Base-by-base conservation (phyloP, 2,329 filamentous ascomycete genomes). In the Aureobasidium sp. region DNA sequence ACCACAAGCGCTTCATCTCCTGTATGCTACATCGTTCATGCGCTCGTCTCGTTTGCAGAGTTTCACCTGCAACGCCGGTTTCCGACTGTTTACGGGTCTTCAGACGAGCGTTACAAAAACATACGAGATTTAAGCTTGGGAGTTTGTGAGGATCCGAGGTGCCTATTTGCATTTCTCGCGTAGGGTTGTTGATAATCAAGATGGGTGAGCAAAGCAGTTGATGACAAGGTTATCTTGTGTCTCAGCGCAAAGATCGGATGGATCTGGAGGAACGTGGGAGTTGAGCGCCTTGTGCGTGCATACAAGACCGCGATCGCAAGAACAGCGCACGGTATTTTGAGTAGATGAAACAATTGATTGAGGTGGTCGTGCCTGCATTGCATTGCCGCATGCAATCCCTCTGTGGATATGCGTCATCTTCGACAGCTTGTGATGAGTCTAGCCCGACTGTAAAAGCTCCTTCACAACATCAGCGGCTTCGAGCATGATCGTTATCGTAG, bases 341-440 rank as follows among this genome's bases (percentile, higher is more conserved):
- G 18, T 27, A 60, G 31, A 60, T 60, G 43, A 27, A 36, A 59
- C 36, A 2, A 7, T 60, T 60, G 43, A 60, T 60, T 60, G 43
- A 60, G 31, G 27, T 36, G 42, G 55, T 31, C 27, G 31, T 50
- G 33, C 43, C 36, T 60, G 43, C 45, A 60, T 60, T 50, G 56
- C 56, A 60, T 60, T 45, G 50, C 56, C 45, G 56, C 23, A 50
- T 60, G 16, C 43, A n/a, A n/a, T n/a, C n/a, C n/a, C n/a, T n/a
- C n/a, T n/a, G n/a, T n/a, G n/a, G n/a, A n/a, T n/a, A n/a, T n/a
- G n/a, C n/a, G n/a, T n/a, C n/a, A n/a, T n/a, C n/a, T n/a, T n/a
- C n/a, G n/a, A n/a, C n/a, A n/a, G n/a, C n/a, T n/a, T n/a, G n/a
- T n/a, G n/a, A n/a, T n/a, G n/a, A n/a, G n/a, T n/a, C n/a, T n/a